These are phyloP conservation scores for Perilla frutescens DNA, from an alignment of 257 asterid genomes.

Conservation along the genomic window DNA sequence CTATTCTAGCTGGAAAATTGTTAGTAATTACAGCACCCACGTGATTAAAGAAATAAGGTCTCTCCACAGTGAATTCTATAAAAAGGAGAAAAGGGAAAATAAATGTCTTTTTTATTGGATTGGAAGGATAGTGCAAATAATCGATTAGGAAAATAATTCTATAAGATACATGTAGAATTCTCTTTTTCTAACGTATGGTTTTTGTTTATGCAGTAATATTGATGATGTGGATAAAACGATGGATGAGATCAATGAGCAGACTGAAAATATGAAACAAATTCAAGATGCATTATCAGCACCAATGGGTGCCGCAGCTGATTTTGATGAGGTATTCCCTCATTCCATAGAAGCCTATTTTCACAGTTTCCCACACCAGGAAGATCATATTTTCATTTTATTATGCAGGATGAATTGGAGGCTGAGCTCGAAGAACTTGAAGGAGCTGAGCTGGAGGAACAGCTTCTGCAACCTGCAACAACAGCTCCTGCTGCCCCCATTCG, in stretches of 20 bases:
- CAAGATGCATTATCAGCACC: slow-evolving; percentile 68
- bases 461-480: slow-evolving; percentile 64
- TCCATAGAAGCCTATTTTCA: neutral
- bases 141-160: too few relatives aligned
- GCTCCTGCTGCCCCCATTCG: slow-evolving; percentile 61
- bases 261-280: slow-evolving; percentile 70
- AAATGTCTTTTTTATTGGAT: neutral
- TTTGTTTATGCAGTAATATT: slow-evolving; percentile 52
- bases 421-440: slow-evolving; percentile 75
- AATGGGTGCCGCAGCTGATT: slow-evolving; percentile 68
- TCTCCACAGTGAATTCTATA: neutral
- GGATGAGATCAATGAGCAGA: slow-evolving; percentile 79
- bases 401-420: slow-evolving; percentile 70
- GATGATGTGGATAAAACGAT: slow-evolving; percentile 73
- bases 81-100: too few relatives aligned
- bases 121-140: neutral
- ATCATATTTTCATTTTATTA: slow-evolving; percentile 15
- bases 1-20: slow-evolving; percentile 22
- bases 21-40: slow-evolving; percentile 26
- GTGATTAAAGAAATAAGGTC: neutral
- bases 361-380: neutral
- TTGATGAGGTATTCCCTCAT: slow-evolving; percentile 55
- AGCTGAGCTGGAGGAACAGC: slow-evolving; percentile 68
- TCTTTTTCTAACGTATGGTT: slow-evolving; percentile 14
- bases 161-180: neutral